Conservation (phyloP, 2,329 filamentous ascomycete species). For the Cladosporium halotolerans region DNA sequence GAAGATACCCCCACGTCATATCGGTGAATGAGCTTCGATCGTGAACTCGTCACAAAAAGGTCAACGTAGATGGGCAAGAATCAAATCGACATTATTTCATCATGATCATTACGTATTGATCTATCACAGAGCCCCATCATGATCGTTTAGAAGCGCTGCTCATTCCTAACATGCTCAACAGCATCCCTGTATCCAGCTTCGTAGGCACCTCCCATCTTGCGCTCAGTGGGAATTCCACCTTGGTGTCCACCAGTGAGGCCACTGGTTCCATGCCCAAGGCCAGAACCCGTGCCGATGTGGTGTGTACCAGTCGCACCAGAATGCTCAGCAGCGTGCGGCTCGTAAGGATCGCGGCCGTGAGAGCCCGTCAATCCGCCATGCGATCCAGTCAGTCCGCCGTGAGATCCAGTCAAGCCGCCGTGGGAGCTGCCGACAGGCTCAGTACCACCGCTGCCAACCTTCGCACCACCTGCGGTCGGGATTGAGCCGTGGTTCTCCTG, state of each 20-base stretch:
- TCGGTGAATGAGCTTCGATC: no score
- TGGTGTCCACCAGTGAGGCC: not conserved
- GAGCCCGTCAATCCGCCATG: not conserved
- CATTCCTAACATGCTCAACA: not conserved
- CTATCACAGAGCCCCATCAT: no score
- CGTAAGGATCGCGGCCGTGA: not conserved
- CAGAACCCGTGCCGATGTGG: not conserved
- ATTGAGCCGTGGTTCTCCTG: constrained; percentile 1
- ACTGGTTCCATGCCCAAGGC: not conserved
- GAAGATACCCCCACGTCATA: no score
- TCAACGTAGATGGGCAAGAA: no score
- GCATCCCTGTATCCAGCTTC: not conserved
- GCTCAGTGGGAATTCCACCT: not conserved
- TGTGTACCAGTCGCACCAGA: not conserved
- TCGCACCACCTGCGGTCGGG: constrained; percentile 2
- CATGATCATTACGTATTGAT: no score
- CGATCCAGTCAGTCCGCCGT: not conserved
- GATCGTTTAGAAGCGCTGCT: not conserved
- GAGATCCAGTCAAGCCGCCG: not conserved
- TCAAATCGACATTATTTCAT: no score
- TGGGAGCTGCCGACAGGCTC: not conserved
- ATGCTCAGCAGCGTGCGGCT: not conserved
- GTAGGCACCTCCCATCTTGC: not conserved
- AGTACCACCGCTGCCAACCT: not conserved
- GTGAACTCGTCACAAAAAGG: no score